Percentiles rank a stretch among this genome's conserved stretches.
phyloP scores from a whole-genome alignment of 2,329 filamentous ascomycete genomes.

The Myrmaecium sp. region DNA sequence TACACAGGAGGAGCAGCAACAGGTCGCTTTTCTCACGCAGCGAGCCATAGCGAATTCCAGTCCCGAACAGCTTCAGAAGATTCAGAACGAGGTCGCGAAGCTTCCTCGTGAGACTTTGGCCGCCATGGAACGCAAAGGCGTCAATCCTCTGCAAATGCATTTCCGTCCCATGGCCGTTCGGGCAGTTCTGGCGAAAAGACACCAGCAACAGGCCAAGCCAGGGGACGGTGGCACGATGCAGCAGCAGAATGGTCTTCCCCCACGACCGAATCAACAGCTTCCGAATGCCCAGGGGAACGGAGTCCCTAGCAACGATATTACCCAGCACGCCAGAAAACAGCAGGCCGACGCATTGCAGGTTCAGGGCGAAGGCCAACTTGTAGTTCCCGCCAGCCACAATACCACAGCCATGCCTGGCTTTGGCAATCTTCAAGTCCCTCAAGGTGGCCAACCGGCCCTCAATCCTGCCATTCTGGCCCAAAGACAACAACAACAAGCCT shows the following conservation, averaged over 20 bases:
- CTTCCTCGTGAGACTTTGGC: too few relatives aligned
- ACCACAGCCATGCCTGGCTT: conserved; percentile 23
- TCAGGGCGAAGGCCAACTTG: conserved; percentile 42
- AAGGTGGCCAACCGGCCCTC: conserved; percentile 10
- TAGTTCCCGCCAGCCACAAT: conserved; percentile 47
- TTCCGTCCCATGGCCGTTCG: conserved; percentile 10
- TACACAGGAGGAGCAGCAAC: conserved; percentile 5
- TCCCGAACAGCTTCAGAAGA: conserved; percentile 4
- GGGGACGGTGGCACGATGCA: too few relatives aligned
- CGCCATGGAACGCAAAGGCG: too few relatives aligned
- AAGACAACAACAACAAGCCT: conserved; percentile 20
- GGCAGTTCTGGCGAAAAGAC: conserved; percentile 4
- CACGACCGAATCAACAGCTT: conserved; percentile 13
- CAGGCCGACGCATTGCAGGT: conserved; percentile 45
- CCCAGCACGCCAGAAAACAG: conserved; percentile 38
- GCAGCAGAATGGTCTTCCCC: conserved; percentile 8
- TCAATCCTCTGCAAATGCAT: too few relatives aligned
- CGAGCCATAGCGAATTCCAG: conserved; percentile 7
- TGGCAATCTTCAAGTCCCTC: conserved; percentile 8
- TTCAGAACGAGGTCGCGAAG: too few relatives aligned
- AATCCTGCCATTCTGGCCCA: conserved; percentile 15
- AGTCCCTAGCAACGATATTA: conserved; percentile 27
- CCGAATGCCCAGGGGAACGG: conserved; percentile 15
- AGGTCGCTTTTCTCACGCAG: conserved; percentile 11
- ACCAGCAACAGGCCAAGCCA: conserved; percentile 7